A percentile compares a stretch with the other conserved stretches of the same genome.
phyloP scores from a whole-genome alignment of 1,284 basidiomycete species.

The Melampsora larici-populina region DNA sequence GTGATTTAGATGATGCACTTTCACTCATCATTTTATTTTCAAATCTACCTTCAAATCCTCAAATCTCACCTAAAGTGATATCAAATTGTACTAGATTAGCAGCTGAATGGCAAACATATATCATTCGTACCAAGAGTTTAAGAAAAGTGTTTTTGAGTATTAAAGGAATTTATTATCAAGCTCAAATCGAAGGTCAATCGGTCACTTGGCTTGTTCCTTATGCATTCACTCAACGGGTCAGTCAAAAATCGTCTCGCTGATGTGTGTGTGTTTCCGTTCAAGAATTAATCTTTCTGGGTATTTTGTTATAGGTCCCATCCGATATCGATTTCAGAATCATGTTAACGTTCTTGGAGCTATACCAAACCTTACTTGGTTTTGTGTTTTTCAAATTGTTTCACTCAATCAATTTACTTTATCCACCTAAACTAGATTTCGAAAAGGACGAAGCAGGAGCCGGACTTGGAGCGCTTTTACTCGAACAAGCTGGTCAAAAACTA shows the following conservation, averaged over 20 bases:
- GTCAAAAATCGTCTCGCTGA: too few species aligned
- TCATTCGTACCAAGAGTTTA: conserved; percentile 81
- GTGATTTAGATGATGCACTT: conserved; percentile 95
- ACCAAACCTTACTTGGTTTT: conserved; percentile 93
- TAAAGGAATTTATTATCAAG: conserved; percentile 98
- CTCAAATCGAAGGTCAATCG: conserved; percentile 84
- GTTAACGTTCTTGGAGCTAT: conserved; percentile 96
- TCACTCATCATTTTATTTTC: conserved; percentile 93
- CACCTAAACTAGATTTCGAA: conserved; percentile 77
- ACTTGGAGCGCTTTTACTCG: conserved; percentile 83
- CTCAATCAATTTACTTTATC: conserved; percentile 89
- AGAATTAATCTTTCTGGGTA: too few species aligned
- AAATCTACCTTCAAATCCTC: conserved; percentile 70
- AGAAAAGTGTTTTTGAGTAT: conserved; percentile 94
- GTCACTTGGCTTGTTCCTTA: conserved; percentile 95
- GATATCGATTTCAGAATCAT: conserved; percentile 98
- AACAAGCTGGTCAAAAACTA: conserved; percentile 57
- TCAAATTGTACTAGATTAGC: conserved; percentile 86
- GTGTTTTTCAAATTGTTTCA: conserved; percentile 96
- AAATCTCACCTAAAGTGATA: conserved; percentile 77
- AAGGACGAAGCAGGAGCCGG: conserved; percentile 79
- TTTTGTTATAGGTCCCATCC: conserved; percentile 79
- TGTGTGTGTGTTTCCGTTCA: too few species aligned
- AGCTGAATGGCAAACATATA: conserved; percentile 71
- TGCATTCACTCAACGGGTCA: conserved; percentile 91